Evolutionary conservation across 2,329 filamentous ascomycete species (phyloP).

Genomic region (Trichoderma koningii): DNA sequence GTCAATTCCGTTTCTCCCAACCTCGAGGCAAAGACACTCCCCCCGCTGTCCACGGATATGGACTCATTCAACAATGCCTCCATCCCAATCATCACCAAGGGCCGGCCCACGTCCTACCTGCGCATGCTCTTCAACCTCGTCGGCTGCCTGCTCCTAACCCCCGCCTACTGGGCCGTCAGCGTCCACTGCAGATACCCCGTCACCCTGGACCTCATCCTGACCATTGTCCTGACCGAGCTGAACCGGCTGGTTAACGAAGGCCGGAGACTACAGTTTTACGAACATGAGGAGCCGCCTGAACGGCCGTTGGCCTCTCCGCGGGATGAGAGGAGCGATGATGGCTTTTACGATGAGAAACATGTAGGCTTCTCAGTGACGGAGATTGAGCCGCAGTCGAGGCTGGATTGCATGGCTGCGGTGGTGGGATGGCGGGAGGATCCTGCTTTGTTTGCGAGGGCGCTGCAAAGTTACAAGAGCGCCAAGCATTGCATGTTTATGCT

Average conservation of each 20-base stretch:
- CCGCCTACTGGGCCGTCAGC: conserved; percentile 30
- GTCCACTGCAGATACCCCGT: conserved; percentile 33
- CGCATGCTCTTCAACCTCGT: conserved; percentile 31
- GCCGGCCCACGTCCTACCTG: conserved; percentile 28
- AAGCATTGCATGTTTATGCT: conserved; percentile 31
- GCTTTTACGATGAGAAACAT: conserved; percentile 27
- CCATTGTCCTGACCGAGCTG: conserved; percentile 31
- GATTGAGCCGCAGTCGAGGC: conserved; percentile 15
- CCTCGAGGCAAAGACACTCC: too few relatives aligned
- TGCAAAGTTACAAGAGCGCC: conserved; percentile 33
- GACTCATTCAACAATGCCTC: conserved; percentile 14
- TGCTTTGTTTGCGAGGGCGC: conserved; percentile 30
- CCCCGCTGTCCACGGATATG: neutral
- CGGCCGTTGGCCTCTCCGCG: conserved; percentile 3
- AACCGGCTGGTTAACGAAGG: conserved; percentile 33
- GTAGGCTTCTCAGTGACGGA: conserved; percentile 25
- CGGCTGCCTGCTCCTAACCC: conserved; percentile 30
- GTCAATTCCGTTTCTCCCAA: neutral
- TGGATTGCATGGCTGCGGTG: conserved; percentile 33
- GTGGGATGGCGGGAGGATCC: conserved; percentile 35
- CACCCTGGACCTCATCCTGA: conserved; percentile 32
- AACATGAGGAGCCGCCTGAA: conserved; percentile 3
- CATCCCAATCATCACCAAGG: conserved; percentile 7
- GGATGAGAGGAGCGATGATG: conserved; percentile 24
- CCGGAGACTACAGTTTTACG: conserved; percentile 29